Evolutionary conservation across 2,329 filamentous ascomycete species (phyloP).

Genomic region (Epichloe coenophiala): DNA sequence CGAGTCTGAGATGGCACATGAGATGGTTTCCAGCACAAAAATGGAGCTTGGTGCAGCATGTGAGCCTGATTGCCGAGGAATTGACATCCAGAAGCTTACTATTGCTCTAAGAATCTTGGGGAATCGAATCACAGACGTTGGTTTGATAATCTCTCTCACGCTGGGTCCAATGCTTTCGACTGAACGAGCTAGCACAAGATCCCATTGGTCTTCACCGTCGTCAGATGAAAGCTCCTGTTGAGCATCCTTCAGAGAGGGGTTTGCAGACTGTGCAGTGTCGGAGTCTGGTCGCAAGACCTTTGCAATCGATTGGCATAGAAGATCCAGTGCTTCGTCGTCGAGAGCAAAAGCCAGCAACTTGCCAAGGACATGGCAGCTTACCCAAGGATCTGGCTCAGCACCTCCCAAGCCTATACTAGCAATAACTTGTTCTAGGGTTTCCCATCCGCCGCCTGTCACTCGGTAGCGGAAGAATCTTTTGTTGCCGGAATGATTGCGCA

Average conservation of each 20-base stretch:
- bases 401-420: slow-evolving; percentile 52
- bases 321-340: slow-evolving; percentile 60
- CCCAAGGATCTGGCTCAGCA: slow-evolving; percentile 54
- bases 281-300: slow-evolving; percentile 20
- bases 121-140: slow-evolving; percentile 41
- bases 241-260: slow-evolving; percentile 9
- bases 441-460: slow-evolving; percentile 67
- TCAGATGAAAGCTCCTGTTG: slow-evolving; percentile 6
- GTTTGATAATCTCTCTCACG: slow-evolving; percentile 35
- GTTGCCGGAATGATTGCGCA: slow-evolving; percentile 75
- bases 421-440: slow-evolving; percentile 59
- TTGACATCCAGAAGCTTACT: slow-evolving; percentile 49
- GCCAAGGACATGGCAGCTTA: slow-evolving; percentile 63
- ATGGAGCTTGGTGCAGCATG: slow-evolving; percentile 42
- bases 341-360: slow-evolving; percentile 69
- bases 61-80: slow-evolving; percentile 33
- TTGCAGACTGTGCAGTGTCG: slow-evolving; percentile 8
- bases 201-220: slow-evolving; percentile 22
- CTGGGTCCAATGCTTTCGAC: slow-evolving; percentile 23
- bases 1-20: slow-evolving; percentile 44
- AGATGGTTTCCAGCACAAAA: slow-evolving; percentile 51
- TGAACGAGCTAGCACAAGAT: slow-evolving; percentile 23
- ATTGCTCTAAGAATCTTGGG: slow-evolving; percentile 50
- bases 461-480: slow-evolving; percentile 70
- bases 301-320: slow-evolving; percentile 47